phyloP scores from a whole-genome alignment of 2,329 filamentous ascomycete genomes.

The Raffaelea ambrosiae region DNA sequence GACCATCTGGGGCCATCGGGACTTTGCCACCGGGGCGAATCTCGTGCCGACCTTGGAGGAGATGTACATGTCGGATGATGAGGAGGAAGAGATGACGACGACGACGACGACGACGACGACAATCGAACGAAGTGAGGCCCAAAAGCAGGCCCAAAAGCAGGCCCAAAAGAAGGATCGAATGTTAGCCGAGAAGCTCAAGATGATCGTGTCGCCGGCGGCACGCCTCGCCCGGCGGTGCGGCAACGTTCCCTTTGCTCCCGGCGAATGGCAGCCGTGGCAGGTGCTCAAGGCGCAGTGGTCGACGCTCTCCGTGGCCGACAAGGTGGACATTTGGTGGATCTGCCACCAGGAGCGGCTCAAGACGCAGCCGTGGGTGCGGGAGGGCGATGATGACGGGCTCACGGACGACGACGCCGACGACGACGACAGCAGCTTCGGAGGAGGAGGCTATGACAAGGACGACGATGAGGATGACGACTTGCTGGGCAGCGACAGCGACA shows the following conservation, averaged over 20 bases:
- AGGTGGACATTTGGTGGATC: slow-evolving; percentile 25
- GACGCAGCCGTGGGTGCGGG: slow-evolving; percentile 10
- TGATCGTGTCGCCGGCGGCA: slow-evolving; percentile 16
- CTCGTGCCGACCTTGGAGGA: slow-evolving; percentile 38
- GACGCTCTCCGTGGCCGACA: slow-evolving; percentile 26
- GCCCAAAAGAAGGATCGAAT: too few relatives aligned
- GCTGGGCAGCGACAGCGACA: too few relatives aligned
- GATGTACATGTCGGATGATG: slow-evolving; percentile 41
- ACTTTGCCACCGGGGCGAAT: slow-evolving; percentile 42
- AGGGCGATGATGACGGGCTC: background rate
- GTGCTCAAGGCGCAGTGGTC: slow-evolving; percentile 35
- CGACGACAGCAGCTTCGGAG: too few relatives aligned
- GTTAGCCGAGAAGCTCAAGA: too few relatives aligned
- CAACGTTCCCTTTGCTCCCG: slow-evolving; percentile 21
- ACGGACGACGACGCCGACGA: slow-evolving; percentile 9
- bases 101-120: background rate
- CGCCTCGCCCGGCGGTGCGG: slow-evolving; percentile 17
- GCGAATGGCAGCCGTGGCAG: slow-evolving; percentile 36
- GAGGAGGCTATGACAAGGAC: too few relatives aligned
- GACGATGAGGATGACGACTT: slow-evolving; percentile 11
- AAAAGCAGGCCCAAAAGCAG: background rate
- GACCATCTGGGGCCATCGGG: slow-evolving; percentile 54
- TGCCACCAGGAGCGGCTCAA: slow-evolving; percentile 17
- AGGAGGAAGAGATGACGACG: background rate
- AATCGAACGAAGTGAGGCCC: background rate